Base-by-base conservation (phyloP, 257 asterid genomes). In the Solanum medicagineum region DNA sequence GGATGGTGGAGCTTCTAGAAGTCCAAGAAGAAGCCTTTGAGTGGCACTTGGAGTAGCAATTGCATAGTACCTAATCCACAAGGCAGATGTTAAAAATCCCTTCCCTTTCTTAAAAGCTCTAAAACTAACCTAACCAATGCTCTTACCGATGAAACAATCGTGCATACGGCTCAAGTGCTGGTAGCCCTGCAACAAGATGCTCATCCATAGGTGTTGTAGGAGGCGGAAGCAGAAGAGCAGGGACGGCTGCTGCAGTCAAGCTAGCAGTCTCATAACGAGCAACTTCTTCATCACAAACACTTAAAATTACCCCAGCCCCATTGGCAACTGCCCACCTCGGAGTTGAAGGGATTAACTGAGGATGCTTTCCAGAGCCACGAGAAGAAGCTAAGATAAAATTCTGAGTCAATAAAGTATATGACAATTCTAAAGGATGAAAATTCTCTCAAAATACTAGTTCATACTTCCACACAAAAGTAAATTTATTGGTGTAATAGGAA, bases 261-360 rank as follows among this genome's bases (percentile, higher is more conserved):
- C 94, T 92, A 87, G 98, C 98, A 82, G 98, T 95, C 92, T 95
- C 99, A 87, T 97, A 94, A 81, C 96, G 99, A 89, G 96, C 93
- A 85, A 94, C 99, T 94, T 97, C 99, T 84, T 95, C 99, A 7
- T 97, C 99, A 89, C 99, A 97, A 86, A 97, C 99, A 85, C 99
- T 97, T 82, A 97, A 93, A 89, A 97, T 97, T 70, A 97, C 99
- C 86, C 99, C 99, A 85, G 99, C 99, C 22, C 98, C 99, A 88
- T 97, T 97, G 87, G 99, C 99, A 91, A 94, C 98, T 24, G 99
- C 99, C 99, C 99, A 97, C 91, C 99, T 92, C 16, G 99, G 99
- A 85, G 98, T 95, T 84, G 99, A 92, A 80, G 96, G 99, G 88
- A 97, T 89, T 84, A 97, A 93, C 89, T 97, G 98, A 70, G 98